phyloP scores from a whole-genome alignment of 148 eudicot genomes.

The Suaeda aralocaspica region DNA sequence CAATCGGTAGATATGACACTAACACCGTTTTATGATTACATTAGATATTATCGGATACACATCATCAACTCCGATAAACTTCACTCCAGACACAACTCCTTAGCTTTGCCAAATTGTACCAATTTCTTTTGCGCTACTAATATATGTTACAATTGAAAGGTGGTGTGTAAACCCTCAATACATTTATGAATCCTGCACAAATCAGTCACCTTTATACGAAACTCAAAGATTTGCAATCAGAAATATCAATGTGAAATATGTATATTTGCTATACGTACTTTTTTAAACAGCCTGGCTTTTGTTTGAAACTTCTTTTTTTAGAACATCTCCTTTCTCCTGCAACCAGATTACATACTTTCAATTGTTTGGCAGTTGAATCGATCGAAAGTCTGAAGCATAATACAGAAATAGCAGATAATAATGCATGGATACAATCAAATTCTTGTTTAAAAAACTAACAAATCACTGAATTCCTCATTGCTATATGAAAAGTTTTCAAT shows the following conservation, averaged over 20 bases:
- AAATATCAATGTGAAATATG: neutral
- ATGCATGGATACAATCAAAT: too few relatives aligned
- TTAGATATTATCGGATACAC: neutral
- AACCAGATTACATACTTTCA: slow-evolving; percentile 8
- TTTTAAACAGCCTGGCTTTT: slow-evolving; percentile 38
- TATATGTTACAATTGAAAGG: slow-evolving; percentile 26
- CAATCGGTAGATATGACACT: neutral
- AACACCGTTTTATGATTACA: slow-evolving; percentile 5
- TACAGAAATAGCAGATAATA: too few relatives aligned
- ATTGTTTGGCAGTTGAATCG: neutral
- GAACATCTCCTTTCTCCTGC: slow-evolving; percentile 52
- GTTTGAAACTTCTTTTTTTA: slow-evolving; percentile 38
- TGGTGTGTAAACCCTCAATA: neutral
- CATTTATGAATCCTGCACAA: slow-evolving; percentile 11
- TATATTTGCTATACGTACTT: too few relatives aligned
- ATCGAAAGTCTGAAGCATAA: too few relatives aligned
- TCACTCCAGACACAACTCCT: neutral
- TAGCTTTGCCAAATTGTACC: slow-evolving; percentile 16
- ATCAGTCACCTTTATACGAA: neutral
- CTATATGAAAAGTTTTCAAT: too few relatives aligned
- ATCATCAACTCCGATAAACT: neutral
- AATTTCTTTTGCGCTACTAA: slow-evolving; percentile 8
- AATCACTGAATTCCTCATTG: too few relatives aligned
- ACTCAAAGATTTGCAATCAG: neutral
- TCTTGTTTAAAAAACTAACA: too few relatives aligned